Evolutionary conservation across 306 rosid genomes (phyloP).

Genomic region (Lathyrus tuberosus): DNA sequence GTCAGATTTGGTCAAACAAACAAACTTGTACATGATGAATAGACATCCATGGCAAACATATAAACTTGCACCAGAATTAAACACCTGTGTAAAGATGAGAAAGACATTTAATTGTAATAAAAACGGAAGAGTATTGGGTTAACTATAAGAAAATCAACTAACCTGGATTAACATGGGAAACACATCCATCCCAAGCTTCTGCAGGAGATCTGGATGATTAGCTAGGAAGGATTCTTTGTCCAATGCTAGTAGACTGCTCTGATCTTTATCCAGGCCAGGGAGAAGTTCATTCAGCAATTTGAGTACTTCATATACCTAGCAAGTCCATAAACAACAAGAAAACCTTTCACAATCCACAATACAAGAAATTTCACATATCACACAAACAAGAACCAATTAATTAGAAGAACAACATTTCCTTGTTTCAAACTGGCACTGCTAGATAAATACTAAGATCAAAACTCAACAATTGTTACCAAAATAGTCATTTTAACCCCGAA

Average conservation of each 20-base stretch:
- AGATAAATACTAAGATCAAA: constrained; percentile 24
- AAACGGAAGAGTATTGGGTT: constrained; percentile 7
- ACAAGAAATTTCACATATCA: constrained; percentile 21
- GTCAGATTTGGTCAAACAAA: constrained; percentile 73
- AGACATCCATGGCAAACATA: constrained; percentile 88
- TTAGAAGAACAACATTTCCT: constrained; percentile 3
- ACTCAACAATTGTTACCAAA: constrained; percentile 2
- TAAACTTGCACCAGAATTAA: constrained; percentile 90
- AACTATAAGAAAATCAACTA: constrained; percentile 40
- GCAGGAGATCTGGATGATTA: constrained; percentile 63
- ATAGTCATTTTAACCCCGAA: constrained; percentile 22
- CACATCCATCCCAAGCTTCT: constrained; percentile 73
- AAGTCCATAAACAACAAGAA: constrained; percentile 24
- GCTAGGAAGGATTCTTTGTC: constrained; percentile 70
- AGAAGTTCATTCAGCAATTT: constrained; percentile 88
- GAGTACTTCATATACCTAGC: constrained; percentile 82
- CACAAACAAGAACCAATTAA: constrained; percentile 7
- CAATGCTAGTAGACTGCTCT: constrained; percentile 50
- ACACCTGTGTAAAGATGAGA: constrained; percentile 60
- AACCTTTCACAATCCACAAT: constrained; percentile 7
- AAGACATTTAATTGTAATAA: constrained; percentile 33
- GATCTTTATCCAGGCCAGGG: constrained; percentile 64
- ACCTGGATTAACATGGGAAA: constrained; percentile 93
- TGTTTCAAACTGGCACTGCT: constrained; percentile 17
- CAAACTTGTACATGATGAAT: constrained; percentile 72